Evolutionary conservation across 2,329 filamentous ascomycete species (phyloP).

Genomic region (Zopfia rhizophila): DNA sequence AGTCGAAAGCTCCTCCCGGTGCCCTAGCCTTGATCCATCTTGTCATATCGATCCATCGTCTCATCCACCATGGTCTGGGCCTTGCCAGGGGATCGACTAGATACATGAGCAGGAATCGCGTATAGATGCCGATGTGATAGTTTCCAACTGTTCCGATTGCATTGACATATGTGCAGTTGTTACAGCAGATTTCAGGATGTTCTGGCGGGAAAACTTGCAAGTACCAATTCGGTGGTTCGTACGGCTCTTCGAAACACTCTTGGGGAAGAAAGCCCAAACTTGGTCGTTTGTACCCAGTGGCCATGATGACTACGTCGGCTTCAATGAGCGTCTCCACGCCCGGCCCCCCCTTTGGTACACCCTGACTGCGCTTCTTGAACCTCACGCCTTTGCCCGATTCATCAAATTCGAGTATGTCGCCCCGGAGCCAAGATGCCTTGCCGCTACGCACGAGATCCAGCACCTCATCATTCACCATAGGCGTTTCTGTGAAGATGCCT

Average conservation of each 20-base stretch:
- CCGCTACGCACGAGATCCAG: conserved; percentile 79
- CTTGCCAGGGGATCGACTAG: conserved; percentile 80
- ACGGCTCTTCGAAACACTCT: conserved; percentile 77
- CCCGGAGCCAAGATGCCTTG: conserved; percentile 80
- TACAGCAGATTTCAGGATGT: conserved; percentile 78
- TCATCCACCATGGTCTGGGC: conserved; percentile 79
- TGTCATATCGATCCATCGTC: conserved; percentile 88
- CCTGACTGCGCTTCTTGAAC: conserved; percentile 77
- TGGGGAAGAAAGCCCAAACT: conserved; percentile 77
- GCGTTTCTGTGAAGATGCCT: conserved; percentile 84
- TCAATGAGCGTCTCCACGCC: conserved; percentile 73
- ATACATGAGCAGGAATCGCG: conserved; percentile 86
- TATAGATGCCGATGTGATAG: conserved; percentile 92
- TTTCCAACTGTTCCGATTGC: conserved; percentile 86
- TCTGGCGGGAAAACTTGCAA: conserved; percentile 83
- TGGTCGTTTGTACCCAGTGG: conserved; percentile 82
- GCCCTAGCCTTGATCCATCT: conserved; percentile 73
- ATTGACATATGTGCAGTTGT: conserved; percentile 85
- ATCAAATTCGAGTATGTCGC: conserved; percentile 76
- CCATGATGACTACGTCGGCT: conserved; percentile 83
- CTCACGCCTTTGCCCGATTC: conserved; percentile 71
- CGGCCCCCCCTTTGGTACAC: conserved; percentile 79
- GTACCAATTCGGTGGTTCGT: conserved; percentile 86
- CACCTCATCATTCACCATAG: conserved; percentile 87
- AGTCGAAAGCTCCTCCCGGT: conserved; percentile 80